Base-by-base conservation (phyloP, 495 filamentous ascomycete genomes). In the Cercophora scortea region DNA sequence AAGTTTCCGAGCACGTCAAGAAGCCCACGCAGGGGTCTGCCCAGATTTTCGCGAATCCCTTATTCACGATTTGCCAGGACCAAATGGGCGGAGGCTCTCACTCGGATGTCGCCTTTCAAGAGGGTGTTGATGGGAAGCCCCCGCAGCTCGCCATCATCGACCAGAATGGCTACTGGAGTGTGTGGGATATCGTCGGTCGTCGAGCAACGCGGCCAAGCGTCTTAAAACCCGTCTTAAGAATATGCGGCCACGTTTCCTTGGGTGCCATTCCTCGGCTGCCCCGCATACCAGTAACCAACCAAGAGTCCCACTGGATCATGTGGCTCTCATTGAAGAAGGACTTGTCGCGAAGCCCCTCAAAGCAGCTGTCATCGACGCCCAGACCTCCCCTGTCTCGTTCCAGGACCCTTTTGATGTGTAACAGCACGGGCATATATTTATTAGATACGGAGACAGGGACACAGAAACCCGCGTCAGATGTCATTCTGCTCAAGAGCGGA, bases 31-130 rank as follows among this genome's bases (percentile, higher is more conserved):
- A 15, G 2, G 9, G 41, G 34, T 9, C 43, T 41, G 19, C 36
- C 36, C 75, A 72, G 45, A 69, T 95, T 11, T 75, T 81, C 56
- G 68, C 80, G 34, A 84, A 86, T 54, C 80, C 81, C 2, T 55
- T 89, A 8, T 66, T 82, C 38, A 74, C 76, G 11, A 70, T 93
- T 40, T 61, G 71, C 0, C 68, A 61, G 8, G 64, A 71, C 12
- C 59, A 75, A 33, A 87, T 81, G 1, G 82, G 82, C 18, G 81
- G 80, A 0, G 65, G 59, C 33, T 57, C 71, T 8, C 87, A 92
- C 63, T 79, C 81, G 0, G 87, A 93, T 67, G 77, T 90, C 8
- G 66, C 83, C 9, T 94, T 95, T 61, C 90, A 87, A 57, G 86
- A 87, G n/a, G 84, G 80, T 72, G 78, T 82, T 58, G 70, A 77